Base-by-base conservation (phyloP, 83 land plant genomes). In the Picea abies region DNA sequence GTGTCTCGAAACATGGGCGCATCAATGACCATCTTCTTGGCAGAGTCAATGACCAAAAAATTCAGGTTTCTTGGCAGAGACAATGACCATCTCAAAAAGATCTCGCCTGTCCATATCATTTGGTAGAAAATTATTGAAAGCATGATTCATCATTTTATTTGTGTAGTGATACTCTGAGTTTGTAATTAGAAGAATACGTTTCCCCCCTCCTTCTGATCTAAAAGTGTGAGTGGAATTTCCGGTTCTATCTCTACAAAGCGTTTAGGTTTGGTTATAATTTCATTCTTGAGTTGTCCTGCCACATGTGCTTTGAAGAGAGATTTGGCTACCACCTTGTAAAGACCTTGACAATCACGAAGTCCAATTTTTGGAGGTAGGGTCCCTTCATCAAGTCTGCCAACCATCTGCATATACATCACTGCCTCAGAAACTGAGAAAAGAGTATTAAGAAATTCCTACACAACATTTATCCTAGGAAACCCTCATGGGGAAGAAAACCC, bases 91-190 rank as follows among this genome's bases (percentile, higher is more conserved):
- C 58, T 97, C 98, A 90, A 97, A 97, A 80, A 97, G 95, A 89
- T 91, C 96, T 61, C 98, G 82, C 98, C 99, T 95, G 56, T 84
- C 90, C 98, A 97, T 92, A 82, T 89, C 93, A 82, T 97, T 90
- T 1, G 99, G 98, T 60, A 97, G 93, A 85, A 91, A 97, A 82
- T 85, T 92, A 83, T 97, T 96, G 89, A 95, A 97, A 44, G 99
- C 98, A 84, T 95, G 96, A 71, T 94, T 93, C 99, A 97, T 97
- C 99, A 97, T 97, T 84, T 97, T 95, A 79, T 97, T 91, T 35
- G 99, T 95, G 83, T 97, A 97, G 81, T 90, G 98, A 84, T 92
- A 95, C 84, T 97, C 99, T 65, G 99, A 97, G 84, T 97, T 97
- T 86, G 99, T 97, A 77, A 97, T 95, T 22, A 97, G 88, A 62